phyloP scores from a whole-genome alignment of 306 rosid genomes.

The Casuarina glauca region DNA sequence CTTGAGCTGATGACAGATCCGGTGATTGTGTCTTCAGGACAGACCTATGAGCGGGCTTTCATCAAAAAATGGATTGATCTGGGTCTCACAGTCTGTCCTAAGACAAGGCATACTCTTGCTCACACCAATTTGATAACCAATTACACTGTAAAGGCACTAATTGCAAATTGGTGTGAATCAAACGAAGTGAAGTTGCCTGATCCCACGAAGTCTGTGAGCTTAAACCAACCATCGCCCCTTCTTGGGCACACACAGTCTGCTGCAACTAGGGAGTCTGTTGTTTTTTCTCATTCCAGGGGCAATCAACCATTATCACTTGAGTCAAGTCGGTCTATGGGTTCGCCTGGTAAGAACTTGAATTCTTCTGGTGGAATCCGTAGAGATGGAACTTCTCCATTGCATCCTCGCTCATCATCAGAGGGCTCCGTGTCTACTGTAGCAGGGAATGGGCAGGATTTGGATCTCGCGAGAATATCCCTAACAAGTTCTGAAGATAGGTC shows the following conservation, averaged over 20 bases:
- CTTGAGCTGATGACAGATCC: conserved; percentile 99
- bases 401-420: conserved; percentile 76
- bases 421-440: conserved; percentile 57
- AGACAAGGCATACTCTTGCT: conserved; percentile 87
- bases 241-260: conserved; percentile 63
- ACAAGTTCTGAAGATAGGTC: conserved; percentile 63
- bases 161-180: conserved; percentile 90
- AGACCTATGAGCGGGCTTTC: conserved; percentile 89
- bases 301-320: conserved; percentile 61
- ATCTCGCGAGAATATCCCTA: conserved; percentile 44
- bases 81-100: conserved; percentile 93
- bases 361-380: conserved; percentile 47
- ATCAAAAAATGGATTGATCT: conserved; percentile 92
- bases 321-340: conserved; percentile 55
- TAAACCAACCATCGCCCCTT: conserved; percentile 60
- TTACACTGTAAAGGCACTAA: conserved; percentile 79
- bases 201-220: conserved; percentile 42
- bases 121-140: conserved; percentile 79
- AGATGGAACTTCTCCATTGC: conserved; percentile 69
- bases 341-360: conserved; percentile 46
- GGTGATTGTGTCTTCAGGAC: conserved; percentile 97
- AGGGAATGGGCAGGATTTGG: conserved; percentile 56
- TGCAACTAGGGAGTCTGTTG: conserved; percentile 52
- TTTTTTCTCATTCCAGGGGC: conserved; percentile 55
- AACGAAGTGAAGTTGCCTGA: conserved; percentile 84